A percentile compares a stretch with the other conserved stretches of the same genome.
phyloP scores from a whole-genome alignment of 495 filamentous ascomycete genomes.

The Bombardia bombarda region DNA sequence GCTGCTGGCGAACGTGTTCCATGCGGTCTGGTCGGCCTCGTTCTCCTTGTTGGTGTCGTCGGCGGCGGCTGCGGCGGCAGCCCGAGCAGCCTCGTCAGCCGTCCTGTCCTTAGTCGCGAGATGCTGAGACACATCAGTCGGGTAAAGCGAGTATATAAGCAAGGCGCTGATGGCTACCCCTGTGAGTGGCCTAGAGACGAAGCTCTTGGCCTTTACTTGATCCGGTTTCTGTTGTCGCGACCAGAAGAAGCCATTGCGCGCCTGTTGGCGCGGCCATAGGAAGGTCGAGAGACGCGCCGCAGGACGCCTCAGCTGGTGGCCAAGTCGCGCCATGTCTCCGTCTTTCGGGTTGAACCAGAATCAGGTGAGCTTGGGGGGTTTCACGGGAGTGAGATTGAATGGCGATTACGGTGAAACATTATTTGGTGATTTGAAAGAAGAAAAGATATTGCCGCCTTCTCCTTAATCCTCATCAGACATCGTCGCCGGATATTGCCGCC shows the following conservation, averaged over 20 bases:
- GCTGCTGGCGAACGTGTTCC: constrained; percentile 50
- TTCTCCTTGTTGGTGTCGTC: constrained; percentile 3
- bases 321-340: background rate
- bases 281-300: background rate
- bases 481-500: too few species aligned
- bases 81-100: background rate
- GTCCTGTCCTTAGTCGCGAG: constrained; percentile 8
- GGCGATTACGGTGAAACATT: too few species aligned
- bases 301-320: background rate
- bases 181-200: constrained; percentile 9
- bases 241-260: constrained; percentile 3
- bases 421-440: too few species aligned
- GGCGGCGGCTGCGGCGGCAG: background rate
- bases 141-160: constrained; percentile 36
- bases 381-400: too few species aligned
- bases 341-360: background rate
- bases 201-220: constrained; percentile 7
- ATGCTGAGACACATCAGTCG: constrained; percentile 27
- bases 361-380: background rate
- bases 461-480: too few species aligned
- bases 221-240: constrained; percentile 4
- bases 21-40: constrained; percentile 35
- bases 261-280: background rate
- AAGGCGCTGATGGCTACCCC: constrained; percentile 26
- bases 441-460: too few species aligned